These are phyloP conservation scores for Shiraia bambusicola DNA, from an alignment of 2,329 filamentous ascomycete genomes.

Conservation along the genomic window DNA sequence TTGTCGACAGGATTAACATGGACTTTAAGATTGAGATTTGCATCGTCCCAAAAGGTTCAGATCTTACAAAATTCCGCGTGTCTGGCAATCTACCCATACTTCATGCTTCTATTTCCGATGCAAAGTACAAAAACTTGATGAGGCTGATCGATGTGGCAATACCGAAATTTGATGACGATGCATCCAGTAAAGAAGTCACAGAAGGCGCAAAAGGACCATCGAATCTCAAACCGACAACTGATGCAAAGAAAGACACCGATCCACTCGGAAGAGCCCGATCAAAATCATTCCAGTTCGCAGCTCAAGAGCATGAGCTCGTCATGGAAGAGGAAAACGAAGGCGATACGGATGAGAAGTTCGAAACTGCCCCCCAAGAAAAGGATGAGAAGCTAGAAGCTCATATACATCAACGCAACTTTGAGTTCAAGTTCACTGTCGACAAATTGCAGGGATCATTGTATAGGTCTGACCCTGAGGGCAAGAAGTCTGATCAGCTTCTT, in stretches of 20 bases:
- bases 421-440: conserved; percentile 96
- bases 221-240: conserved; percentile 40
- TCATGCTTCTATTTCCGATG: conserved; percentile 88
- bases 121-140: conserved; percentile 97
- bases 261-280: conserved; percentile 59
- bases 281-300: conserved; percentile 72
- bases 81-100: conserved; percentile 90
- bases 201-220: conserved; percentile 39
- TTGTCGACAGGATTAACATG: conserved; percentile 96
- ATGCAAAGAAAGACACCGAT: conserved; percentile 32
- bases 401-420: conserved; percentile 86
- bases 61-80: conserved; percentile 86
- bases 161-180: conserved; percentile 69
- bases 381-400: conserved; percentile 49
- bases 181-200: conserved; percentile 39
- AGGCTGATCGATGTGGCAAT: conserved; percentile 92
- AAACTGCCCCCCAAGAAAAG: conserved; percentile 66
- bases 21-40: conserved; percentile 95
- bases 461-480: conserved; percentile 76
- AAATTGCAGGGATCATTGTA: conserved; percentile 91
- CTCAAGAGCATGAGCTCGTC: conserved; percentile 73
- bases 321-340: conserved; percentile 71
- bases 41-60: conserved; percentile 93
- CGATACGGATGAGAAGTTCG: conserved; percentile 63
- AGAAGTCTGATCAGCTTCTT: conserved; percentile 74